phyloP scores from a whole-genome alignment of 208 protist genomes.

The Balamuthia mandrillaris region DNA sequence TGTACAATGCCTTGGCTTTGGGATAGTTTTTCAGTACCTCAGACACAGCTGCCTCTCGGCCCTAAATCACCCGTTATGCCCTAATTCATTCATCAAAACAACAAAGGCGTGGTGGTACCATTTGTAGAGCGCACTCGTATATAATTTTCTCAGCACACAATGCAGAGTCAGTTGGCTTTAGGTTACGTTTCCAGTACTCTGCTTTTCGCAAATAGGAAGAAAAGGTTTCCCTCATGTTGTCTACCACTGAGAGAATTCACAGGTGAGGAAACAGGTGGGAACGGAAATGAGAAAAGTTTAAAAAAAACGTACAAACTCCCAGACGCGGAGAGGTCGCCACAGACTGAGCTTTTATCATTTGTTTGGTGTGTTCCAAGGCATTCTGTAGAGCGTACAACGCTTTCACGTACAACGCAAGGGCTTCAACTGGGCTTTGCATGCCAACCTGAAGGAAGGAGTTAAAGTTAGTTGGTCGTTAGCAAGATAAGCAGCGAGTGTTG shows the following conservation, averaged over 20 bases:
- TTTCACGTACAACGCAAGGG: slow-evolving; percentile 29
- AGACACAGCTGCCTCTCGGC: not conserved
- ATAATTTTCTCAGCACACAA: not conserved
- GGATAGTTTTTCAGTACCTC: not conserved
- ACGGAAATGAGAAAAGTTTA: not conserved
- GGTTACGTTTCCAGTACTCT: slow-evolving; percentile 13
- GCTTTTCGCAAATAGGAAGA: not conserved
- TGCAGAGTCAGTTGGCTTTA: slow-evolving; percentile 5
- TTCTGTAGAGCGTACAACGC: not conserved
- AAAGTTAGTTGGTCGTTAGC: not conserved
- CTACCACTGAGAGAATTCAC: not conserved
- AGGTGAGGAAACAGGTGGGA: not conserved
- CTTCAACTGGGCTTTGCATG: not conserved
- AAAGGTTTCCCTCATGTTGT: not conserved
- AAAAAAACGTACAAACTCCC: not conserved
- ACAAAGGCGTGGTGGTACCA: not conserved
- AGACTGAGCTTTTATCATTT: not conserved
- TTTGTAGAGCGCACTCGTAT: slow-evolving; percentile 8
- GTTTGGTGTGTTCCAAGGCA: not conserved
- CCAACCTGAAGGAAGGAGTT: not conserved
- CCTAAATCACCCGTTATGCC: not conserved
- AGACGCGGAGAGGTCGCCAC: not conserved
- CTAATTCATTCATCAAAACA: not conserved
- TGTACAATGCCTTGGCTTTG: not conserved
- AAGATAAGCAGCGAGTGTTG: not conserved